Evolutionary conservation across 306 rosid species (phyloP), one percentile per base, ranked within the genome.

Genomic region (Luffa acutangula): DNA sequence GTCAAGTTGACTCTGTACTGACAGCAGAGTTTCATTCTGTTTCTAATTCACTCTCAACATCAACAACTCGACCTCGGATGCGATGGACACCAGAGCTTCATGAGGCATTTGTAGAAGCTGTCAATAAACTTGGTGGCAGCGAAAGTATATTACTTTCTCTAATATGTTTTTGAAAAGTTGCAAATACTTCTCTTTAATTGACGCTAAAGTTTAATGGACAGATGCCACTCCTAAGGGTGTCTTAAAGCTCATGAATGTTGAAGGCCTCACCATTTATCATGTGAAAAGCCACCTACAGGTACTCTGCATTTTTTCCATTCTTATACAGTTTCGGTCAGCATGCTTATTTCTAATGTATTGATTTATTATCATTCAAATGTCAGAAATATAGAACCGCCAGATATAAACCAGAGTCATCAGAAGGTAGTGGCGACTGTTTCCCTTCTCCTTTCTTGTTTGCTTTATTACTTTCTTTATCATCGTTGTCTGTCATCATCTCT

Each of bases 61-160:
- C 93, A 15, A 81, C 96, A 79, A 73, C 86, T 39, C 93, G 93
- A 86, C 76, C 93, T 42, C 87, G 99, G 85, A 95, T 95, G 97
- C 97, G 99, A 43, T 95, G 99, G 99, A 91, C 97, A 12, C 99
- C 90, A 53, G 97, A 95, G 84, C 99, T 95, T 78, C 99, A 95
- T 1, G 96, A 91, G 85, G 91, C 97, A 78, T 95, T 95, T 83
- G 97, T 95, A 74, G 97, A 90, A 88, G 97, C 99, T 37, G 97
- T 91, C 81, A 81, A 84, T 87, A 88, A 88, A 34, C 96, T 95
- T 83, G 99, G 97, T 79, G 99, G 99, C 71, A 80, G 93, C 54
- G 99, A 93, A 83, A 85, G 97, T 89, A 88, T 59, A 93, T 89
- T 80, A 57, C 49, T 65, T 53, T 79, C 59, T 59, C 70, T 18